Base-by-base conservation (phyloP, 441 rosid species). In the Gossypium lobatum region DNA sequence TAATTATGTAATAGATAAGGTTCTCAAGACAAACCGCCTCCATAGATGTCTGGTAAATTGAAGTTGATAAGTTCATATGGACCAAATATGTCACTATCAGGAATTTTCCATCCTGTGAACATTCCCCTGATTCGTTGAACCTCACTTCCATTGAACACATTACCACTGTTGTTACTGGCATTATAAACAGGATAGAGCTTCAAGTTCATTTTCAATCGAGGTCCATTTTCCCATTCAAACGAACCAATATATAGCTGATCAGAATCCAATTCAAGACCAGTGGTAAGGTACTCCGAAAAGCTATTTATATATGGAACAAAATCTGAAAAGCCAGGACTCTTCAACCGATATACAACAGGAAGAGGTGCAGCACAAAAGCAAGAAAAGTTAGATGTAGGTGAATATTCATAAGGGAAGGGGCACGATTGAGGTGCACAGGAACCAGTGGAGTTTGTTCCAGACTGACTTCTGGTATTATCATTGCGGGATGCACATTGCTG, bases 311-410 rank as follows among this genome's bases (percentile, higher is more conserved):
- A 95, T 58, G 89, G 86, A 57, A 2, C 11, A 68, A 95, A 95
- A 55, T 85, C 83, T 10, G 85, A 78, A 79, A 93, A 81, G 73
- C 99, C 98, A 13, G 99, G 99, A 88, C 98, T 95, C 81, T 95
- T 95, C 81, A 95, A 71, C 75, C 99, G 90, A 75, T 93, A 95
- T 70, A 82, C 95, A 71, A 93, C 79, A 42, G 88, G 78, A 72
- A 95, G 74, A 77, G 99, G 99, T 48, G 84, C 92, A 70, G 93
- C 88, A 77, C 99, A 95, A 78, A 89, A 84, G 82, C 99, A 93
- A 4, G 16, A 61, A 74, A 70, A 50, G 1, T 83, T 84, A 65
- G 91, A 74, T n/a, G 72, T 65, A 70, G 75, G 84, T 23, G 93
- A 81, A 80, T 83, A 83, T 77, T 89, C 93, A 46, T 34, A 90